Evolutionary conservation across 768 basidiomycete genomes (phyloP).

Genomic region (Tylopilus vinaceipallidus): DNA sequence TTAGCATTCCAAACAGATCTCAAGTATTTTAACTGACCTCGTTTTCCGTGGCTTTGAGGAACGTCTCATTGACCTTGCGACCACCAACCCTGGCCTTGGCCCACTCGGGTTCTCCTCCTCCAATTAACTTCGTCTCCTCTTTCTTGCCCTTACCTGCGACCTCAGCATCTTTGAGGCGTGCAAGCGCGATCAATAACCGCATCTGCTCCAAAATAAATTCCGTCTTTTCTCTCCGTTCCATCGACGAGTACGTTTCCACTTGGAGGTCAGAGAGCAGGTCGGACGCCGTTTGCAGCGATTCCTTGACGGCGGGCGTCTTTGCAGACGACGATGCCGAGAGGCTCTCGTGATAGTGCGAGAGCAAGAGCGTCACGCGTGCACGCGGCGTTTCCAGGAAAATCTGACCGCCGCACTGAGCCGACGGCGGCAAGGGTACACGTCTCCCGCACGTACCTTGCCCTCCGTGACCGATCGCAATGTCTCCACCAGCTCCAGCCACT

Average conservation of each 20-base stretch:
- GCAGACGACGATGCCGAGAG: slow-evolving; percentile 48
- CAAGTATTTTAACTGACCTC: slow-evolving; percentile 53
- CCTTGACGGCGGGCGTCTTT: slow-evolving; percentile 44
- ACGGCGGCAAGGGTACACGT: not conserved
- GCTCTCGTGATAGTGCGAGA: slow-evolving; percentile 82
- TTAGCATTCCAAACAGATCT: not conserved
- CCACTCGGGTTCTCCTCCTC: slow-evolving; percentile 88
- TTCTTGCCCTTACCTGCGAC: slow-evolving; percentile 52
- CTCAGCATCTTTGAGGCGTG: slow-evolving; percentile 71
- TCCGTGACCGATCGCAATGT: slow-evolving; percentile 91
- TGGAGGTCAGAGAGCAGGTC: slow-evolving; percentile 93
- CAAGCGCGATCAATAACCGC: slow-evolving; percentile 79
- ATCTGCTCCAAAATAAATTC: slow-evolving; percentile 99
- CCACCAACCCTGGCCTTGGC: slow-evolving; percentile 88
- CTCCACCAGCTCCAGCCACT: slow-evolving; percentile 86
- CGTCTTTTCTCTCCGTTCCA: slow-evolving; percentile 97
- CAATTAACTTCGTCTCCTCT: slow-evolving; percentile 50
- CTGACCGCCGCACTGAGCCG: slow-evolving; percentile 39
- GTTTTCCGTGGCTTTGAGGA: slow-evolving; percentile 84
- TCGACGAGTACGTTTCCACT: slow-evolving; percentile 98
- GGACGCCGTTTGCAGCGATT: slow-evolving; percentile 80
- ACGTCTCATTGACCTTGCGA: slow-evolving; percentile 90
- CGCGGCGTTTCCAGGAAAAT: slow-evolving; percentile 96
- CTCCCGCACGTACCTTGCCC: slow-evolving; percentile 71
- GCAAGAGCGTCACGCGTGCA: slow-evolving; percentile 86